Percentiles rank a stretch among this genome's conserved stretches.
These are phyloP conservation scores for Asterophora parasitica DNA, from an alignment of 768 basidiomycete species.

Conservation along the genomic window DNA sequence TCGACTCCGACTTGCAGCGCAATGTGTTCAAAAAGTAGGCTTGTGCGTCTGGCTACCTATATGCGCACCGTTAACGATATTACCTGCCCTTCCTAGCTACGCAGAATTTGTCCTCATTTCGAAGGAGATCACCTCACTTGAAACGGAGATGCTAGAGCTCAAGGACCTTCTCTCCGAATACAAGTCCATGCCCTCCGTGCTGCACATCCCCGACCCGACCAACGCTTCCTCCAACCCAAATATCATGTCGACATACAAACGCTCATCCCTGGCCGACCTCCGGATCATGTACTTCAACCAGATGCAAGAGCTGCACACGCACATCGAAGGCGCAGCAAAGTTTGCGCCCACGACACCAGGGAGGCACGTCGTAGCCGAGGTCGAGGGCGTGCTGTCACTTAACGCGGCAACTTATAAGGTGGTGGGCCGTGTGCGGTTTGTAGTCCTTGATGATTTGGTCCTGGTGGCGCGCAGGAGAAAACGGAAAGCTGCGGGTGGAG, in stretches of 20 bases:
- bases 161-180: slow-evolving; percentile 93
- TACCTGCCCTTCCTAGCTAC: slow-evolving; percentile 51
- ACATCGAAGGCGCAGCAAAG: slow-evolving; percentile 93
- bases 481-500: slow-evolving; percentile 47
- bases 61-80: slow-evolving; percentile 3
- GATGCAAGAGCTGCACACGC: slow-evolving; percentile 84
- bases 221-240: slow-evolving; percentile 45
- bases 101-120: slow-evolving; percentile 96
- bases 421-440: slow-evolving; percentile 81
- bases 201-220: slow-evolving; percentile 84
- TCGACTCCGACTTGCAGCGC: slow-evolving; percentile 75
- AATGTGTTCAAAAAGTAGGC: slow-evolving; percentile 92
- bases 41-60: background rate
- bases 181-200: slow-evolving; percentile 90
- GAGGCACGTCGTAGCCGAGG: slow-evolving; percentile 85
- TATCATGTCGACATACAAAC: slow-evolving; percentile 42
- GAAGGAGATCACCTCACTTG: slow-evolving; percentile 93
- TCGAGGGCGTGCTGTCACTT: slow-evolving; percentile 75
- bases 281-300: slow-evolving; percentile 92
- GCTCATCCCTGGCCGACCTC: slow-evolving; percentile 94
- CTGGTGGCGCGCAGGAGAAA: slow-evolving; percentile 79
- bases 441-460: slow-evolving; percentile 87
- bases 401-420: slow-evolving; percentile 96
- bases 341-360: slow-evolving; percentile 90
- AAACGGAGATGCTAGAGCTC: slow-evolving; percentile 96